Conservation (phyloP, 2,329 filamentous ascomycete genomes). For the Phoma sp. region DNA sequence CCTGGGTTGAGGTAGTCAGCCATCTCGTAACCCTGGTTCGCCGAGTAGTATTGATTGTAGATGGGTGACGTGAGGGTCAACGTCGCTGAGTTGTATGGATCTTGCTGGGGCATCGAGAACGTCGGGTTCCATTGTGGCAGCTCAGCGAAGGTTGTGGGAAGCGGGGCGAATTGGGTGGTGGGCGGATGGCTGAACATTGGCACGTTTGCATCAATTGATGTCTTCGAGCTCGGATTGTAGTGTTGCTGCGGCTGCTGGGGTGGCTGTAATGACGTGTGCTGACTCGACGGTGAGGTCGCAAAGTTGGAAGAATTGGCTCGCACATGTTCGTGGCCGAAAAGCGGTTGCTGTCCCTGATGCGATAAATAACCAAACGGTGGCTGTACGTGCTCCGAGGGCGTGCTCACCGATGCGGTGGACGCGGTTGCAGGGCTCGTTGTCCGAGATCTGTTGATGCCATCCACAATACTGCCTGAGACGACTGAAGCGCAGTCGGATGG, state of each 20-base stretch:
- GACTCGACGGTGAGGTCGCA: slow-evolving; percentile 29
- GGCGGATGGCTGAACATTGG: slow-evolving; percentile 40
- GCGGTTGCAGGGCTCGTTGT: slow-evolving; percentile 55
- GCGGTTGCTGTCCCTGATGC: slow-evolving; percentile 38
- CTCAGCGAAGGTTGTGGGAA: slow-evolving; percentile 48
- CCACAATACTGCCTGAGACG: slow-evolving; percentile 49
- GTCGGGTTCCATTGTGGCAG: slow-evolving; percentile 48
- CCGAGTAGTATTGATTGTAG: slow-evolving; percentile 46
- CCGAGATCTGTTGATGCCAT: slow-evolving; percentile 52
- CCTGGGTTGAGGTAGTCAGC: slow-evolving; percentile 61
- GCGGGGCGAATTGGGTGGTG: slow-evolving; percentile 40
- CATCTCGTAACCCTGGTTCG: slow-evolving; percentile 46
- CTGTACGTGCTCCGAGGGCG: slow-evolving; percentile 43
- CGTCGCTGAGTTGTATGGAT: slow-evolving; percentile 34
- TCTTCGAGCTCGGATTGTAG: slow-evolving; percentile 41
- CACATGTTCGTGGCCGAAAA: slow-evolving; percentile 37
- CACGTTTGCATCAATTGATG: slow-evolving; percentile 37
- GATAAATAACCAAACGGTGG: slow-evolving; percentile 50
- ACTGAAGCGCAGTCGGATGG: slow-evolving; percentile 57
- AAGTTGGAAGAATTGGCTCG: slow-evolving; percentile 27
- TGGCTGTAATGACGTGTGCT: slow-evolving; percentile 34
- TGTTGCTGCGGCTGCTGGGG: slow-evolving; percentile 38
- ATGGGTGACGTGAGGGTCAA: slow-evolving; percentile 38
- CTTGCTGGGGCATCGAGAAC: slow-evolving; percentile 45
- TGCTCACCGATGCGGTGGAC: slow-evolving; percentile 48